A percentile compares a stretch with the other conserved stretches of the same genome.
Conservation (phyloP, 1,284 basidiomycete species). For the Cryptococcus sp. region DNA sequence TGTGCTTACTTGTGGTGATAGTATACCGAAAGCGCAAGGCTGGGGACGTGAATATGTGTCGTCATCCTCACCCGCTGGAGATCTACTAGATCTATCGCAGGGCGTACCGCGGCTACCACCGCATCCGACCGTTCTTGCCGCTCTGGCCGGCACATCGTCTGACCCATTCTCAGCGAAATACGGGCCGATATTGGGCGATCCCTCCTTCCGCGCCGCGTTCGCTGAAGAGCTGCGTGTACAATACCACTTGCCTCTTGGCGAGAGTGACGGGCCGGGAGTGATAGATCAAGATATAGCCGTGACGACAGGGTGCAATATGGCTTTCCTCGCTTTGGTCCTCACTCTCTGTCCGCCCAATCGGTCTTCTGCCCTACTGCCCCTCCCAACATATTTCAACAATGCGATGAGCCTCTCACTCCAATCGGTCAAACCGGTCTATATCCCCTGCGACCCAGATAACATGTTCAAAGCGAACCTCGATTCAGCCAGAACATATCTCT, state of each 20-base stretch:
- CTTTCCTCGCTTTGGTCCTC: slow-evolving; percentile 43
- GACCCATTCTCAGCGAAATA: slow-evolving; percentile 62
- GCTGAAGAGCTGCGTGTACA: slow-evolving; percentile 65
- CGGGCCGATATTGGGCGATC: slow-evolving; percentile 67
- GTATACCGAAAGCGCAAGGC: slow-evolving; percentile 68
- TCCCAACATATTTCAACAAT: slow-evolving; percentile 81
- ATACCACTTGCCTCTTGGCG: slow-evolving; percentile 57
- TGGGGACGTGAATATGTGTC: slow-evolving; percentile 62
- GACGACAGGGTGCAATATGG: slow-evolving; percentile 55
- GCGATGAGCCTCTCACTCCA: slow-evolving; percentile 74
- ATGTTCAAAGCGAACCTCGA: slow-evolving; percentile 63
- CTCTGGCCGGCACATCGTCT: slow-evolving; percentile 58
- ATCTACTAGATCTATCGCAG: slow-evolving; percentile 74
- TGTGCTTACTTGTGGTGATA: slow-evolving; percentile 31
- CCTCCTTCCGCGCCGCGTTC: slow-evolving; percentile 61
- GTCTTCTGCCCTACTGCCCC: slow-evolving; percentile 70
- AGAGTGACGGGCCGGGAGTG: slow-evolving; percentile 4
- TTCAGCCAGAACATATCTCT: slow-evolving; percentile 33
- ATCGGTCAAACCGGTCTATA: slow-evolving; percentile 63
- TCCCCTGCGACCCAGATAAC: slow-evolving; percentile 62
- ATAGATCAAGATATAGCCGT: slow-evolving; percentile 27
- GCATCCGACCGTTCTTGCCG: slow-evolving; percentile 59
- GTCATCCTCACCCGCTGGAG: slow-evolving; percentile 43
- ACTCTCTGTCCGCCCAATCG: slow-evolving; percentile 70
- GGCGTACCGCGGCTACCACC: slow-evolving; percentile 69